Percentiles rank a stretch among this genome's conserved stretches.
Conservation (phyloP, 331 rosid species). For the Pyrus hybrid region DNA sequence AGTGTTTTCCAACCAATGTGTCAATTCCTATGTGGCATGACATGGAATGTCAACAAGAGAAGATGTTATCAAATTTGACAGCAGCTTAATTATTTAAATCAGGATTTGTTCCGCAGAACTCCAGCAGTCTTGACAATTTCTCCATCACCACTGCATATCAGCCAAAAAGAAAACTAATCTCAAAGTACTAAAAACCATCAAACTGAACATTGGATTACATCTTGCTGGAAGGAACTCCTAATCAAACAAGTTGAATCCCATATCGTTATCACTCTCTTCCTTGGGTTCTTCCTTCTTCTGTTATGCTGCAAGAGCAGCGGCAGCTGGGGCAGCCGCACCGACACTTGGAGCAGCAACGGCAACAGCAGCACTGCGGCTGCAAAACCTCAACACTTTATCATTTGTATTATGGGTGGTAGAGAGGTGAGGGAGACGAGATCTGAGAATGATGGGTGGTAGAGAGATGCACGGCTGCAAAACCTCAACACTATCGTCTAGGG, state of each 20-base stretch:
- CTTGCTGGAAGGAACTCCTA: constrained; percentile 16
- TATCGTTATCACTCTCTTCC: constrained; percentile 68
- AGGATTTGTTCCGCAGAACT: too few species aligned
- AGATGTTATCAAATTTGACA: too few species aligned
- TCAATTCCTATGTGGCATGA: too few species aligned
- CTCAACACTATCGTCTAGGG: not conserved
- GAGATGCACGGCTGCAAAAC: not conserved
- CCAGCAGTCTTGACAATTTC: too few species aligned
- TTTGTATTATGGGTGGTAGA: not conserved
- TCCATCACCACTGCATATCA: too few species aligned
- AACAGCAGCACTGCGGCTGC: constrained; percentile 35
- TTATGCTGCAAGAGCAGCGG: constrained; percentile 23
- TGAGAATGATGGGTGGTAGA: not conserved
- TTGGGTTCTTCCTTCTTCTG: constrained; percentile 52
- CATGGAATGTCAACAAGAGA: rapidly evolving
- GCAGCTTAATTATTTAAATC: too few species aligned
- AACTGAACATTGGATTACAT: not conserved
- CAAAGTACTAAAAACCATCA: too few species aligned
- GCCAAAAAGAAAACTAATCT: too few species aligned
- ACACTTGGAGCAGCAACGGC: constrained; percentile 35
- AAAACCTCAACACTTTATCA: not conserved
- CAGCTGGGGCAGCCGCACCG: constrained; percentile 19
- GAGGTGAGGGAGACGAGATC: not conserved
- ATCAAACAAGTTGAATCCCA: constrained; percentile 69
- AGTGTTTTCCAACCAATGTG: too few species aligned